These are phyloP conservation scores for Trichosanthes truncata DNA, from an alignment of 306 rosid genomes.

Conservation along the genomic window DNA sequence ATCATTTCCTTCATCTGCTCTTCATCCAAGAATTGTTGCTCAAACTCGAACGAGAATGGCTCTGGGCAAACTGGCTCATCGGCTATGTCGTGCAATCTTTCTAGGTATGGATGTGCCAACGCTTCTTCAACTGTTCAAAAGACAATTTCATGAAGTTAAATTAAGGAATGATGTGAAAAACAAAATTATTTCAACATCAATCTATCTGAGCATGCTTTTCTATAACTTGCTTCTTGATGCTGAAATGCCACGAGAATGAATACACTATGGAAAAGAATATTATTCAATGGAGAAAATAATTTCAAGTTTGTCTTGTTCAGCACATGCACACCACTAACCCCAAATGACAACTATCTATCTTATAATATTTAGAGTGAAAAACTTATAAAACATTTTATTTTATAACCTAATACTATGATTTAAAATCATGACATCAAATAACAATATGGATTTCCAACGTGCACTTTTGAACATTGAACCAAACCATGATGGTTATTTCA, in stretches of 20 bases:
- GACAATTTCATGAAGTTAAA: conserved; percentile 7
- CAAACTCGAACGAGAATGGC: conserved; percentile 83
- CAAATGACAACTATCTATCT: background rate
- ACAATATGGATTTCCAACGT: background rate
- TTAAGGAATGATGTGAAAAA: background rate
- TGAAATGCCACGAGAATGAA: background rate
- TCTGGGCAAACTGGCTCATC: conserved; percentile 79
- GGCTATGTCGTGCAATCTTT: conserved; percentile 79
- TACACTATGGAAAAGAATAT: background rate
- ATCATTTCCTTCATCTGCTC: conserved; percentile 96
- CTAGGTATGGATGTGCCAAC: conserved; percentile 92
- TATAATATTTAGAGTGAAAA: background rate
- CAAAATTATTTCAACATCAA: background rate
- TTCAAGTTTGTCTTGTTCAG: background rate
- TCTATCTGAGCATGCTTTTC: background rate
- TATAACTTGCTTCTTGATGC: background rate
- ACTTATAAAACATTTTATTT: background rate
- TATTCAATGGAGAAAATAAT: background rate
- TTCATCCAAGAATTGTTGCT: conserved; percentile 66
- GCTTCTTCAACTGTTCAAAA: conserved; percentile 76
- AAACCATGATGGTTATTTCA: background rate
- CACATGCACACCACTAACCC: background rate
- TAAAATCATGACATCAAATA: background rate
- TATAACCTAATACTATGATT: background rate
- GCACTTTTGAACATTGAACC: background rate